Evolutionary conservation across 495 filamentous ascomycete genomes (phyloP).

Genomic region (Trypethelium eluteriae): DNA sequence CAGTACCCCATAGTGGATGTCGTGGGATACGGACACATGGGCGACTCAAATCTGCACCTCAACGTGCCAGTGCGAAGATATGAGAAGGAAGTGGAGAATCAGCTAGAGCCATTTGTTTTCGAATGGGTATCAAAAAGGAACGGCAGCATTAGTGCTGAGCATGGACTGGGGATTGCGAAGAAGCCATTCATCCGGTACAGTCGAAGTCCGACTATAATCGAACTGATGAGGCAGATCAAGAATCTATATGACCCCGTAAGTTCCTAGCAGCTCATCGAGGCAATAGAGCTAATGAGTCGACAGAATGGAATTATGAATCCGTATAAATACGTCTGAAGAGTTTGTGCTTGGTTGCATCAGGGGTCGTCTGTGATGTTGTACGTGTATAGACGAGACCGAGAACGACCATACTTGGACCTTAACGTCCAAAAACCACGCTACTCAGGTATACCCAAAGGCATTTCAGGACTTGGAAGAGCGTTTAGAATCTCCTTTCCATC

Average conservation of each 20-base stretch:
- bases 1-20: conserved; percentile 70
- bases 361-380: too few relatives aligned
- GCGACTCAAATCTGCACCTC: conserved; percentile 88
- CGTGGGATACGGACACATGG: conserved; percentile 97
- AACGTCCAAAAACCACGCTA: too few relatives aligned
- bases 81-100: conserved; percentile 81
- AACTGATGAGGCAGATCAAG: conserved; percentile 91
- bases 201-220: conserved; percentile 73
- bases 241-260: conserved; percentile 68
- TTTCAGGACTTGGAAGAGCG: too few relatives aligned
- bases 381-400: too few relatives aligned
- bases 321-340: conserved; percentile 67
- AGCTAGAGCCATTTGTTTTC: conserved; percentile 89
- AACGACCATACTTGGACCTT: too few relatives aligned
- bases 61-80: conserved; percentile 77
- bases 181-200: conserved; percentile 91
- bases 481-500: too few relatives aligned
- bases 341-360: background rate
- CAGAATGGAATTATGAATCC: conserved; percentile 91
- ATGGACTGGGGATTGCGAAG: conserved; percentile 90
- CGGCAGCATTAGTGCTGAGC: conserved; percentile 93
- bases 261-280: conserved; percentile 12
- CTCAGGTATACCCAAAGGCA: too few relatives aligned
- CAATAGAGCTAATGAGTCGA: conserved; percentile 18
- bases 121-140: conserved; percentile 85